Evolutionary conservation across 1,284 basidiomycete species (phyloP).

Genomic region (Cystobasidium sp.): DNA sequence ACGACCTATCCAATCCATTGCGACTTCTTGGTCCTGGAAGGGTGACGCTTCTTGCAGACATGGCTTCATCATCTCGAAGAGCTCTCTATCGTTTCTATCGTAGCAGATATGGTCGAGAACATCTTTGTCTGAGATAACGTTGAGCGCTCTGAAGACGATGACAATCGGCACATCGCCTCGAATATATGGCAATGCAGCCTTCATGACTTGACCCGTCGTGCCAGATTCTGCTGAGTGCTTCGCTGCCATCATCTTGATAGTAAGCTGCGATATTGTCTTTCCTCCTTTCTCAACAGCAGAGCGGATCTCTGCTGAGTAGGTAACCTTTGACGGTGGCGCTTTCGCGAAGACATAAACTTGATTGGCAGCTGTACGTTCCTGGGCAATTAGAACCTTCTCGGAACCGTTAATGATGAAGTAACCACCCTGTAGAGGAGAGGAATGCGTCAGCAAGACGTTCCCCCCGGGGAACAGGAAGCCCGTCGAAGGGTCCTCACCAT

Average conservation of each 20-base stretch:
- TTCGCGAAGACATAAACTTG: constrained; percentile 99
- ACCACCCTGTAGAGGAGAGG: constrained; percentile 68
- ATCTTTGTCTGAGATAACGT: constrained; percentile 96
- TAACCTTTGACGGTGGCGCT: constrained; percentile 93
- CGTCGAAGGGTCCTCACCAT: constrained; percentile 57
- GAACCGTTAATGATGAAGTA: constrained; percentile 99
- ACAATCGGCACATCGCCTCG: constrained; percentile 98
- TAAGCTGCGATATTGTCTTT: constrained; percentile 97
- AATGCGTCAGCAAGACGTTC: neutral
- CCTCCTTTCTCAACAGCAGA: constrained; percentile 98
- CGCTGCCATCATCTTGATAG: constrained; percentile 77
- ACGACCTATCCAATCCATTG: constrained; percentile 97
- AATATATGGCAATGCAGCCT: constrained; percentile 96
- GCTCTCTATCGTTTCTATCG: constrained; percentile 91
- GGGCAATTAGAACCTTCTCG: constrained; percentile 98
- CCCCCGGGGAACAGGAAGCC: neutral
- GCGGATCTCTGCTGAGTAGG: constrained; percentile 94
- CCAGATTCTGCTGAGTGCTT: constrained; percentile 22
- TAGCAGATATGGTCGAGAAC: constrained; percentile 99
- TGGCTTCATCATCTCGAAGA: constrained; percentile 98
- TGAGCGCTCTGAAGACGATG: constrained; percentile 97
- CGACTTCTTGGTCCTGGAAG: constrained; percentile 92
- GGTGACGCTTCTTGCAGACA: constrained; percentile 99
- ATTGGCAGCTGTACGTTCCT: constrained; percentile 99
- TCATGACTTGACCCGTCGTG: constrained; percentile 86